Percentiles rank a stretch among this genome's conserved stretches.
These are phyloP conservation scores for Podospora tetraspora DNA, from an alignment of 495 filamentous ascomycete species.

Conservation along the genomic window DNA sequence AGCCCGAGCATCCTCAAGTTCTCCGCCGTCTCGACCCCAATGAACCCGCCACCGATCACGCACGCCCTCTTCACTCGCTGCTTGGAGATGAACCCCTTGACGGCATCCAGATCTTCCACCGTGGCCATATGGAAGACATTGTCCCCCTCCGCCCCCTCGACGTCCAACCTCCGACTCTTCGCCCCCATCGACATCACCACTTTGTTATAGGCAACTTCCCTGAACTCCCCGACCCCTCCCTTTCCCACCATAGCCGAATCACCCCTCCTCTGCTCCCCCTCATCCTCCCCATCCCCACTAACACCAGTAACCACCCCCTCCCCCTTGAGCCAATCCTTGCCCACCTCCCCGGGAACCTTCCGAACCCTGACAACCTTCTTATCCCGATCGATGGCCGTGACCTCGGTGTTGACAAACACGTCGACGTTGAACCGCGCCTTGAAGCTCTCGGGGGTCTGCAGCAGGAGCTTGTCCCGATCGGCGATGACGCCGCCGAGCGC, in stretches of 20 bases:
- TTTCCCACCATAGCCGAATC: not conserved
- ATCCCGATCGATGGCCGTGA: slow-evolving; percentile 13
- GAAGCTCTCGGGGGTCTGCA: slow-evolving; percentile 25
- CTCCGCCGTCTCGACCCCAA: slow-evolving; percentile 33
- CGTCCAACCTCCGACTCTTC: slow-evolving; percentile 16
- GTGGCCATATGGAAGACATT: slow-evolving; percentile 31
- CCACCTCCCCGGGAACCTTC: not conserved
- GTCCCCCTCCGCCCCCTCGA: slow-evolving; percentile 14
- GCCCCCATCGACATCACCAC: slow-evolving; percentile 28
- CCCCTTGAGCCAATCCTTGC: not conserved
- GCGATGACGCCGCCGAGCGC: slow-evolving; percentile 28
- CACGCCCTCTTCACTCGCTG: slow-evolving; percentile 13
- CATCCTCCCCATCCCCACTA: not conserved
- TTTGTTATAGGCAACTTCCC: slow-evolving; percentile 25
- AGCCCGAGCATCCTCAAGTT: slow-evolving; percentile 19
- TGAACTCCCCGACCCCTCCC: not conserved
- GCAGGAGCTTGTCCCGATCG: slow-evolving; percentile 18
- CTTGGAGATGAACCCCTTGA: slow-evolving; percentile 17
- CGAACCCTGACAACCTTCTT: not conserved
- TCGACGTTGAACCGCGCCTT: slow-evolving; percentile 27
- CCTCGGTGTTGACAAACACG: slow-evolving; percentile 20
- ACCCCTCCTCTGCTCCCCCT: not conserved
- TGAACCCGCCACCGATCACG: slow-evolving; percentile 32
- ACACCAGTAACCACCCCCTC: not conserved
- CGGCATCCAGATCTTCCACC: slow-evolving; percentile 22